Base-by-base conservation (phyloP, 352 stramenopile species). In the Pythium monospermum region DNA sequence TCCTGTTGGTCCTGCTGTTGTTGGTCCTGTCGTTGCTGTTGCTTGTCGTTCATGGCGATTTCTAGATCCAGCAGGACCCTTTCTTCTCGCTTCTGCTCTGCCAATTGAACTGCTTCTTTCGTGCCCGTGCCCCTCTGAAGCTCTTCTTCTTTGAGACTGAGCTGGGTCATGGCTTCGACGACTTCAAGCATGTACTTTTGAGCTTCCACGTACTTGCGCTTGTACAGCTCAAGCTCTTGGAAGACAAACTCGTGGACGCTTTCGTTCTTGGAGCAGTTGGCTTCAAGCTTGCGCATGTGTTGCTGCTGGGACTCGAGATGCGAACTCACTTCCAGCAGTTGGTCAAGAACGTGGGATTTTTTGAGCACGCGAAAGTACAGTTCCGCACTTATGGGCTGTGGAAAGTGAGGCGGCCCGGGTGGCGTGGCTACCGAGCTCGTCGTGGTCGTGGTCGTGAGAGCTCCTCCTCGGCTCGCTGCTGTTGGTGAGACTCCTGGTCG, bases 321-420 rank as follows among this genome's bases (percentile, higher is more conserved):
- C 0, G 66, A 67, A 43, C 62, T 80, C 42, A 84, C 54, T 15
- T 63, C 50, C 7, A 83, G 50, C 0, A 87, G 37, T 11, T 83
- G 70, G 16, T 85, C 72, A 6, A 87, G 57, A 12, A 87, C 66
- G 57, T 87, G 68, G 0, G 69, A 73, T 36, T 85, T 87, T 47
- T 85, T 87, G 8, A 87, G 65, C 10, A 87, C 57, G 1, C 76
- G 70, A 26, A 85, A 85, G 58, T 87, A 87, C 27, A 67, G 68
- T 33, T 79, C 73, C n/a, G 64, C 50, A 28, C 40, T 74, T 59
- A 85, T 85, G 18, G 40, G 37, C 32, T 42, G 35, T 15, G 47
- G 55, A 41, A 38, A 53, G n/a, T n/a, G n/a, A n/a, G n/a, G n/a
- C n/a, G n/a, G n/a, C n/a, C n/a, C n/a, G n/a, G n/a, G n/a, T n/a